Conservation (phyloP, 2,329 filamentous ascomycete genomes). For the Talaromyces sp. region DNA sequence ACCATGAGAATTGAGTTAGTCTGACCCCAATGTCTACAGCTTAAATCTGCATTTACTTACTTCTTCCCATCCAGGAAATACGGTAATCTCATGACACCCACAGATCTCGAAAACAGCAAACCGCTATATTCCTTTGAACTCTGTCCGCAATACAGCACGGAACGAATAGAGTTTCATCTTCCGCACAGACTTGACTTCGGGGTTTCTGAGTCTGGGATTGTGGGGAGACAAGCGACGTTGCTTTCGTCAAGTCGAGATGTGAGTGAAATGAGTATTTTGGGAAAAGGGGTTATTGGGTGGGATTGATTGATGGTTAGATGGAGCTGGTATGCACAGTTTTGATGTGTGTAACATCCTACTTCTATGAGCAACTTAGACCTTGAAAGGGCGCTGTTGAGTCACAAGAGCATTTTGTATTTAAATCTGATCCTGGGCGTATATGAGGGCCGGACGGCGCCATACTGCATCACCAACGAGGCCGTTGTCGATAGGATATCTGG, state of each 20-base stretch:
- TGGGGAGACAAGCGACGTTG: slow-evolving; percentile 6
- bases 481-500: too few relatives aligned
- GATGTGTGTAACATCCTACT: not conserved
- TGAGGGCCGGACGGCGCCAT: too few relatives aligned
- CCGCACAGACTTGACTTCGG: slow-evolving; percentile 2
- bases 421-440: too few relatives aligned
- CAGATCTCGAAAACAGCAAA: not conserved
- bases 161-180: not conserved
- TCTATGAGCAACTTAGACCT: not conserved
- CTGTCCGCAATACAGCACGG: not conserved
- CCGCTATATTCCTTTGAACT: slow-evolving; percentile 1
- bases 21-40: too few relatives aligned
- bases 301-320: not conserved
- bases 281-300: slow-evolving; percentile 1
- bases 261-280: not conserved
- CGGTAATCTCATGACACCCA: not conserved
- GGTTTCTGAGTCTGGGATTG: slow-evolving; percentile 8
- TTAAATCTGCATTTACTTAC: not conserved
- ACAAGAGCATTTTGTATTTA: too few relatives aligned
- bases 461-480: too few relatives aligned
- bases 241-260: slow-evolving; percentile 2
- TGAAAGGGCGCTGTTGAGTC: not conserved
- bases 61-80: not conserved
- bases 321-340: not conserved
- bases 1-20: slow-evolving; percentile 10